A percentile compares a stretch with the other conserved stretches of the same genome.
Evolutionary conservation across 2,329 filamentous ascomycete species (phyloP).

Genomic region (Bipolaris bicolor): DNA sequence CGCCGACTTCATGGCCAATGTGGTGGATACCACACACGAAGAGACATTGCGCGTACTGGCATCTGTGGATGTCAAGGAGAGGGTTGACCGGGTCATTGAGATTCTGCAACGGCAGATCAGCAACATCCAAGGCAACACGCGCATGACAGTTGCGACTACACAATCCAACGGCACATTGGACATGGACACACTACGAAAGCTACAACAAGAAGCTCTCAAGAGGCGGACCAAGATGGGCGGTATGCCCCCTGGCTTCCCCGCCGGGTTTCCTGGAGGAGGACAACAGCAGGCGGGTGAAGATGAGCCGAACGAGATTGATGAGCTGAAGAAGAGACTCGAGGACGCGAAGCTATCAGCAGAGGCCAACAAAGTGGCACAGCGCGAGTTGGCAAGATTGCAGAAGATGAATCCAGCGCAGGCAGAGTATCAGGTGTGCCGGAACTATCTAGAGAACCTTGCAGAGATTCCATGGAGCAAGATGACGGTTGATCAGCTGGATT

Average conservation of each 20-base stretch:
- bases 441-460: constrained; percentile 89
- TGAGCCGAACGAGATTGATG: constrained; percentile 87
- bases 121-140: constrained; percentile 84
- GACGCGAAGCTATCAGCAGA: constrained; percentile 82
- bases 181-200: constrained; percentile 51
- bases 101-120: constrained; percentile 82
- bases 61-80: constrained; percentile 77
- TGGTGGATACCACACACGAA: constrained; percentile 84
- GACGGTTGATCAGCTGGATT: constrained; percentile 85
- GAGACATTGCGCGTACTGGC: constrained; percentile 88
- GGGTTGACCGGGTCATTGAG: constrained; percentile 82
- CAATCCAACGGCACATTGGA: constrained; percentile 55
- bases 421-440: constrained; percentile 91
- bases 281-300: constrained; percentile 66
- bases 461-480: constrained; percentile 91
- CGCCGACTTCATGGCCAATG: constrained; percentile 96
- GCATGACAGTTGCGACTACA: constrained; percentile 78
- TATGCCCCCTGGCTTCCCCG: constrained; percentile 49
- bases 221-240: constrained; percentile 44
- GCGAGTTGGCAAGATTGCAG: constrained; percentile 83
- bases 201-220: constrained; percentile 52
- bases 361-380: constrained; percentile 85
- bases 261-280: constrained; percentile 51
- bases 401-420: constrained; percentile 98
- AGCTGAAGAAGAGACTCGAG: constrained; percentile 86